phyloP scores from a whole-genome alignment of 202 grass and related monocot genomes.

The Zizania palustris region DNA sequence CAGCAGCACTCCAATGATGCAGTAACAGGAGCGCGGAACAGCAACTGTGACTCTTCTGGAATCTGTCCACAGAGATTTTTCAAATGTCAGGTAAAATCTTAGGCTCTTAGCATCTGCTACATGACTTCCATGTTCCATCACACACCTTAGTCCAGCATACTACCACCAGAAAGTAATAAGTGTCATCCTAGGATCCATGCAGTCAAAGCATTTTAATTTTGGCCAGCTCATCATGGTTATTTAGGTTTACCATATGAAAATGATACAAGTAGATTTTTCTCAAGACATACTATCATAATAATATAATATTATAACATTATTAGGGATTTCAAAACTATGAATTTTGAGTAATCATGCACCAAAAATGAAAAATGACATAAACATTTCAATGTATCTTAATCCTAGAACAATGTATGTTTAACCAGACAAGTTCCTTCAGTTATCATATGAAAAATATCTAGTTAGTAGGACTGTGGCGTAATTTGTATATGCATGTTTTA shows the following conservation, averaged over 20 bases:
- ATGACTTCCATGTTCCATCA: neutral
- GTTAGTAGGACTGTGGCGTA: neutral
- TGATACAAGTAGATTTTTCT: neutral
- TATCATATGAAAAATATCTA: neutral
- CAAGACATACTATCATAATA: neutral
- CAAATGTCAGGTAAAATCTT: slow-evolving; percentile 5
- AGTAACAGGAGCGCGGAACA: slow-evolving; percentile 69
- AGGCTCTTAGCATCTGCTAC: slow-evolving; percentile 14
- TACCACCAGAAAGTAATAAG: neutral
- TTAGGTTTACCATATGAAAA: neutral
- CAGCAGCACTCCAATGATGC: slow-evolving; percentile 82
- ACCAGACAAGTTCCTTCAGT: neutral
- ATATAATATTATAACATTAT: neutral
- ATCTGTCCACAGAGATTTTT: slow-evolving; percentile 51
- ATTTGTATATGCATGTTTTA: neutral
- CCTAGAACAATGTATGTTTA: neutral
- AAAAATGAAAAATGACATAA: neutral
- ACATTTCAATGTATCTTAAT: neutral
- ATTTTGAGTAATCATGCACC: neutral
- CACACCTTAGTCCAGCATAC: neutral
- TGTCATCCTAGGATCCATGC: neutral
- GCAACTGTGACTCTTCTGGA: slow-evolving; percentile 81
- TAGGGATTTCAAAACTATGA: neutral
- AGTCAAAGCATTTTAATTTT: neutral
- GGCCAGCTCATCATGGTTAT: neutral